phyloP scores from a whole-genome alignment of 371 early-diverging fungal genomes.

The Apophysomyces ossiformis region DNA sequence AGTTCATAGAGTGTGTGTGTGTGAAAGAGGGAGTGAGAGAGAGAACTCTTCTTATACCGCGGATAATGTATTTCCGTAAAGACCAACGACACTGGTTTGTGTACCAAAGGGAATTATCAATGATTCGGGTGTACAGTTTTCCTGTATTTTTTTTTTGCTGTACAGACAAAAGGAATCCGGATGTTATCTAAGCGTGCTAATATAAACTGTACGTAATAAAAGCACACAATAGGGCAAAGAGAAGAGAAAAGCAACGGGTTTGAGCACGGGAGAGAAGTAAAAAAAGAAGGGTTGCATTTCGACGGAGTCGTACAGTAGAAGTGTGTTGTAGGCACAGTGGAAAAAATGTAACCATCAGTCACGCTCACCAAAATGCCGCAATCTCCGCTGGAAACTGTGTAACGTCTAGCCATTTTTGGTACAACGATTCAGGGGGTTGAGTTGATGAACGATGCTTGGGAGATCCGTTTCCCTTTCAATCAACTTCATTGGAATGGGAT shows the following conservation, averaged over 20 bases:
- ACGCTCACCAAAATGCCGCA: conserved; percentile 12
- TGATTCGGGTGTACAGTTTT: conserved; percentile 1
- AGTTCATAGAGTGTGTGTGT: neutral
- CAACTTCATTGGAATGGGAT: conserved; percentile 5
- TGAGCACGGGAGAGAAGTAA: conserved; percentile 12
- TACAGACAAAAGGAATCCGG: neutral
- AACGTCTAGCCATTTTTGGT: conserved; percentile 11
- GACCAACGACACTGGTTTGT: conserved; percentile 8
- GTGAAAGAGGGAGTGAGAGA: too few relatives aligned
- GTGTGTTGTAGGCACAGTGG: conserved; percentile 12
- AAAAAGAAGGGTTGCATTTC: conserved; percentile 12
- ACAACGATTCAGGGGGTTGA: conserved; percentile 9
- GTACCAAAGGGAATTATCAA: neutral
- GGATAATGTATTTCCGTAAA: conserved; percentile 4
- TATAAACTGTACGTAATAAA: neutral
- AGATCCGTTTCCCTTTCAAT: conserved; percentile 2
- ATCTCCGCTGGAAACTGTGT: conserved; percentile 10
- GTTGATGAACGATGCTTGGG: conserved; percentile 5
- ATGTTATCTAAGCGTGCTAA: neutral
- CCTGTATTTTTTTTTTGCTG: too few relatives aligned
- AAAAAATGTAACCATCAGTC: conserved; percentile 12
- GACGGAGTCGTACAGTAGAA: conserved; percentile 12
- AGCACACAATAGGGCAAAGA: conserved; percentile 8
- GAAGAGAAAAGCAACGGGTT: conserved; percentile 8
- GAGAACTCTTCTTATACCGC: neutral